Base-by-base conservation (phyloP, 805 yeast genomes). In the Candida sonorensis region DNA sequence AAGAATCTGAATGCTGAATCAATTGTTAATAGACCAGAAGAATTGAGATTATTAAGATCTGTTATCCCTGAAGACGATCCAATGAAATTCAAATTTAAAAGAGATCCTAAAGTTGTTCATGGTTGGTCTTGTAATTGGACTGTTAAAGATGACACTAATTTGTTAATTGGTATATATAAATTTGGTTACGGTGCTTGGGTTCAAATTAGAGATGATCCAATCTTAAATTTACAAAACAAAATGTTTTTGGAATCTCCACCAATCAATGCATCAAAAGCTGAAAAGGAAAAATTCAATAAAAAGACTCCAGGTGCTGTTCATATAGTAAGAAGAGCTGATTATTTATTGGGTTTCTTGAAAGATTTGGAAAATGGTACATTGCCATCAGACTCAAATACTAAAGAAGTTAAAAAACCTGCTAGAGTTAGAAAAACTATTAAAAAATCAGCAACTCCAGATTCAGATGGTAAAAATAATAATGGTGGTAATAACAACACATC, bases 161-260 rank as follows among this genome's bases (percentile, higher is more conserved):
- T 92, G 33, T 57, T 92, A 39, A 74, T 83, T 22, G 99, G 99
- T 42, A 82, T 90, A 15, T 71, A 73, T 50, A 87, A 85, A 59
- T 88, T 88, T 58, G 99, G 99, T 0, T 88, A 86, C 56, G 97
- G 97, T 12, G 79, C 95, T 1, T 92, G 98, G 98, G 55, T 71
- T 3, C 88, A 83, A 50, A 88, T 92, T 28, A 69, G 98, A 51
- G 99, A 92, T 60, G 98, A 92, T 59, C 97, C 98, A 2, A 70
- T 85, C 32, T 67, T 92, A 37, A 88, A 87, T 9, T 65, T 92
- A 39, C 82, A 85, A 40, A 85, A 86, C 45, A 92, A 86, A 63
- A 62, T 92, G 44, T 92, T 76, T 49, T 66, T 92, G 46, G 80
- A 73, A 34, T 42, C 50, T 25, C 49, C 61, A 10, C 58, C 61